Base-by-base conservation (phyloP, 805 yeast genomes). In the Metschnikowia lachancei region DNA sequence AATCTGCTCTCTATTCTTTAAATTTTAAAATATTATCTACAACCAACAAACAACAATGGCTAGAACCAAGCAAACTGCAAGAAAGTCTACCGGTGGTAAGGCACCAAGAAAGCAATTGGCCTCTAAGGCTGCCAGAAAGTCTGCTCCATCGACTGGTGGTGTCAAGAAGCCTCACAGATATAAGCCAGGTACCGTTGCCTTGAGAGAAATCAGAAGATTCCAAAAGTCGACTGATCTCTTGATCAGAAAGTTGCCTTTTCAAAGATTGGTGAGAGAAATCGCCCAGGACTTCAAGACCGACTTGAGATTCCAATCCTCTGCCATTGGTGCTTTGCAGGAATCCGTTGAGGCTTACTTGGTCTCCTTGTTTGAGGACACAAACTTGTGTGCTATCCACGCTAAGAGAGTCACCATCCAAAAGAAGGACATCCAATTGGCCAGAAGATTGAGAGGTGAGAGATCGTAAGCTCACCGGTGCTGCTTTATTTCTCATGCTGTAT, bases 371-470 rank as follows among this genome's bases (percentile, higher is more conserved):
- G 75, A 70, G 64, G 75, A 70, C 66, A 70, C 75, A 52, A 70
- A 70, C 69, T 70, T 70, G 68, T 70, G 75, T 65, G 75, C 75
- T 50, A 70, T 70, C 57, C 75, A 70, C 70, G 75, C 75, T 54
- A 70, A 70, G 71, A 69, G 75, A 67, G 75, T 70, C 49, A 70
- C 76, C 46, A 70, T 70, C 61, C 75, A 70, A 57, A 70, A 70
- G 75, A 70, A 70, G 67, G 76, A 70, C 59, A 70, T 70, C 60
- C 75, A 70, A 61, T 70, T 70, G 63, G 76, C 76, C 45, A 68
- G 76, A 66, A 69, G 76, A 67, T 69, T 70, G 63, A 70, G 76
- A 70, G 76, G 76, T 59, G 75, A 70, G 65, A 68, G 74, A 67
- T 67, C 75, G 49, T 70, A 67, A 45, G 54, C 47, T 41, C 45